Conservation (phyloP, 176 grass and related monocot species). For the Phyllostachys edulis region DNA sequence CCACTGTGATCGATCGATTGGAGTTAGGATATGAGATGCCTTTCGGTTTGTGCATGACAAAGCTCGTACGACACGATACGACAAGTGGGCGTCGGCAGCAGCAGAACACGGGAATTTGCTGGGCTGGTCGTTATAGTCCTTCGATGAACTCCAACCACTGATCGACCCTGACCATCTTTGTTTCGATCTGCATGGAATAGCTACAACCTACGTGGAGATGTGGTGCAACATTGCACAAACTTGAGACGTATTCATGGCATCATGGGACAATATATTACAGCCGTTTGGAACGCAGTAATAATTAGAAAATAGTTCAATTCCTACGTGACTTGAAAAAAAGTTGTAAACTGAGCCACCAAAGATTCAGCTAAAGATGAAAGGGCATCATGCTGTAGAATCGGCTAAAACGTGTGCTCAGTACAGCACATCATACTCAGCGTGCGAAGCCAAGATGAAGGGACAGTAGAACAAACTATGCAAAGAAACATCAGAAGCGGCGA, state of each 20-base stretch:
- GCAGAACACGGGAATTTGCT: not conserved
- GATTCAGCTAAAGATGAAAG: too few species aligned
- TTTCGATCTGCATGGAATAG: not conserved
- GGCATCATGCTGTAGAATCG: too few species aligned
- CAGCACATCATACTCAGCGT: too few species aligned
- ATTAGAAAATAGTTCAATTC: too few species aligned
- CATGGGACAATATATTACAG: too few species aligned
- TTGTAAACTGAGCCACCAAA: too few species aligned
- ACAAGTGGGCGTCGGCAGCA: conserved; percentile 11
- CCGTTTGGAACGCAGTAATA: too few species aligned
- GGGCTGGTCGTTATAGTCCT: not conserved
- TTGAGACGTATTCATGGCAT: too few species aligned
- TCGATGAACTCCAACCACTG: conserved; percentile 3
- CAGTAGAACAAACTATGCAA: not conserved
- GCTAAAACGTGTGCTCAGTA: too few species aligned
- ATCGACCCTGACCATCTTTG: not conserved
- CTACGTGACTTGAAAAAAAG: too few species aligned
- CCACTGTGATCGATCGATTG: not conserved
- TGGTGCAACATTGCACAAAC: too few species aligned
- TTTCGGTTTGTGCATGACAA: not conserved
- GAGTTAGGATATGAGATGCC: not conserved
- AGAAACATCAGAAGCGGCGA: not conserved
- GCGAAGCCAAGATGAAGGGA: not conserved
- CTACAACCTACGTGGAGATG: not conserved
- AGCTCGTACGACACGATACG: not conserved